phyloP scores from a whole-genome alignment of 2,329 filamentous ascomycete genomes.

The Colletotrichum limetticola region DNA sequence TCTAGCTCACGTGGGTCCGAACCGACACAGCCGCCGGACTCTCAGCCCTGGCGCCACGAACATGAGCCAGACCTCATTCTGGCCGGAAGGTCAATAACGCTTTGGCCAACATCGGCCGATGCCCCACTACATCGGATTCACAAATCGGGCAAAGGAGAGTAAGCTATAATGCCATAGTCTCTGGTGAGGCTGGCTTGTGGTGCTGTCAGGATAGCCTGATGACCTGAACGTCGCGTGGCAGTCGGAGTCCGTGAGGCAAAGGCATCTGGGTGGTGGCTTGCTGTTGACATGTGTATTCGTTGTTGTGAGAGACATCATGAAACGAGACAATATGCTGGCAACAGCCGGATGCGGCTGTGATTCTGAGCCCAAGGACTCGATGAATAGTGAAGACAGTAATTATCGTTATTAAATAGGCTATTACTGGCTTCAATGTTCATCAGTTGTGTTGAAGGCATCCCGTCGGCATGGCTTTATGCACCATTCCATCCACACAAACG shows the following conservation, averaged over 20 bases:
- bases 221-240: background rate
- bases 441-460: background rate
- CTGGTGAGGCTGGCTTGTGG: background rate
- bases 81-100: background rate
- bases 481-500: background rate
- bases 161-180: background rate
- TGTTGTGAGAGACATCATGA: background rate
- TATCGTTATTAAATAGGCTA: background rate
- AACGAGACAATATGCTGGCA: background rate
- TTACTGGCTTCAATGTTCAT: background rate
- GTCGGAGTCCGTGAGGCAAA: background rate
- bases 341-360: background rate
- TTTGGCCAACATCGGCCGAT: background rate
- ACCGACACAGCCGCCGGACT: background rate
- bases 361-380: background rate
- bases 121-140: too few relatives aligned
- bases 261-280: background rate
- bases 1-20: background rate
- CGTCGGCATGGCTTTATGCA: background rate
- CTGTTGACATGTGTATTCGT: background rate
- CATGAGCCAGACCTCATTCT: background rate
- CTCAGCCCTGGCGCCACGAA: slow-evolving; percentile 2
- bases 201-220: slow-evolving; percentile 8
- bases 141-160: background rate
- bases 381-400: background rate